These are phyloP conservation scores for Ananas comosus DNA, from an alignment of 176 grass and related monocot genomes.

Conservation along the genomic window DNA sequence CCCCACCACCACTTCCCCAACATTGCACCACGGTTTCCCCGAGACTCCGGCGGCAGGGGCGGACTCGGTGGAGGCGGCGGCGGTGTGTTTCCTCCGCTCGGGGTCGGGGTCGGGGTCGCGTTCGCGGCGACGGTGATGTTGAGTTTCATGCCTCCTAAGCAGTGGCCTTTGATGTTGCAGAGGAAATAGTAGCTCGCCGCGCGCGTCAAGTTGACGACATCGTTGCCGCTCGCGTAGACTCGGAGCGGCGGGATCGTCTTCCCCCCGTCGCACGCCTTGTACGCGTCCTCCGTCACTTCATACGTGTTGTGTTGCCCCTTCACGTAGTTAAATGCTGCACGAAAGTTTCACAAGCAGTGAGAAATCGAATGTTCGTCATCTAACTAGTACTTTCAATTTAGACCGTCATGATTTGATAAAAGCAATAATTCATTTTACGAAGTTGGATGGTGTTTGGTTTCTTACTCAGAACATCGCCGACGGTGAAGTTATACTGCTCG, in stretches of 20 bases:
- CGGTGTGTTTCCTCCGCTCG: not conserved
- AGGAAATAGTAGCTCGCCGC: slow-evolving; percentile 55
- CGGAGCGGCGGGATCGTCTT: slow-evolving; percentile 13
- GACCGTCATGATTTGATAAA: not conserved
- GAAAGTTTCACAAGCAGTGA: not conserved
- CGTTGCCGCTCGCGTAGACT: slow-evolving; percentile 32
- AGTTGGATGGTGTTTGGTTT: not conserved
- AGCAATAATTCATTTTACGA: not conserved
- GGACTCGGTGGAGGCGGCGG: not conserved
- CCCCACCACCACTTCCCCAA: too few relatives aligned
- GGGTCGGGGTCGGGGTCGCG: not conserved
- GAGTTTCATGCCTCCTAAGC: slow-evolving; percentile 72
- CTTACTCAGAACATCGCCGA: slow-evolving; percentile 62
- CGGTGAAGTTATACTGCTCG: slow-evolving; percentile 76
- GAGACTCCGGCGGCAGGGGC: slow-evolving; percentile 6
- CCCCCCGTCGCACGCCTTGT: slow-evolving; percentile 37
- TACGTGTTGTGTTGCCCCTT: slow-evolving; percentile 53
- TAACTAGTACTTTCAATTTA: not conserved
- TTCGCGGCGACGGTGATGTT: slow-evolving; percentile 28
- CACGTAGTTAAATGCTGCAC: slow-evolving; percentile 64
- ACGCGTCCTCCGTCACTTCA: slow-evolving; percentile 44
- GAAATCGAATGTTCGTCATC: not conserved
- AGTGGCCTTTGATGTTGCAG: slow-evolving; percentile 63
- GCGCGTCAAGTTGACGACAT: slow-evolving; percentile 36
- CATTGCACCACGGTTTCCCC: too few relatives aligned